These are phyloP conservation scores for Botrytis aclada DNA, from an alignment of 2,329 filamentous ascomycete species.

Conservation along the genomic window DNA sequence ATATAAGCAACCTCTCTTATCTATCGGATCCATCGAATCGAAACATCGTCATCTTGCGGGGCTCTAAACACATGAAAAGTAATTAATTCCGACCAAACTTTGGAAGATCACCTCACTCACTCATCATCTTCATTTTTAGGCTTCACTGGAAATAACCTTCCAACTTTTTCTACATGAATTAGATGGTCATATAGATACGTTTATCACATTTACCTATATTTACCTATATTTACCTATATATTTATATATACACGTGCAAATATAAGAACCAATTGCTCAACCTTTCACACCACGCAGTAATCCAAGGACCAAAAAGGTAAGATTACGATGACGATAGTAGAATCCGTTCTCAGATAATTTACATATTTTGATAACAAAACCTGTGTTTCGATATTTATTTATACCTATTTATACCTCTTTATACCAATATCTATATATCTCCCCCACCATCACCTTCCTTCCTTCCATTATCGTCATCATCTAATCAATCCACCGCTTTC, in stretches of 20 bases:
- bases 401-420: too few species aligned
- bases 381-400: background rate
- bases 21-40: background rate
- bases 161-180: background rate
- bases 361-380: background rate
- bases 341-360: background rate
- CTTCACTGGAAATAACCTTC: background rate
- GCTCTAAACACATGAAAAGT: background rate
- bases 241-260: too few species aligned
- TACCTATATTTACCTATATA: too few species aligned
- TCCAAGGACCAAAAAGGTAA: background rate
- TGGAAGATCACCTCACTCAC: background rate
- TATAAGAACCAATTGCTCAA: background rate
- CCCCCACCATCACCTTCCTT: background rate
- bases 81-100: background rate
- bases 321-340: background rate
- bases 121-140: background rate
- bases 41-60: constrained; percentile 6
- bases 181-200: too few species aligned
- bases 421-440: background rate
- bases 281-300: background rate
- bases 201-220: too few species aligned
- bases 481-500: constrained; percentile 7
- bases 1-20: background rate
- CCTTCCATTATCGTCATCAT: background rate